Percentiles rank a stretch among this genome's conserved stretches.
These are phyloP conservation scores for Parastagonospora nodorum DNA, from an alignment of 2,329 filamentous ascomycete species.

Conservation along the genomic window DNA sequence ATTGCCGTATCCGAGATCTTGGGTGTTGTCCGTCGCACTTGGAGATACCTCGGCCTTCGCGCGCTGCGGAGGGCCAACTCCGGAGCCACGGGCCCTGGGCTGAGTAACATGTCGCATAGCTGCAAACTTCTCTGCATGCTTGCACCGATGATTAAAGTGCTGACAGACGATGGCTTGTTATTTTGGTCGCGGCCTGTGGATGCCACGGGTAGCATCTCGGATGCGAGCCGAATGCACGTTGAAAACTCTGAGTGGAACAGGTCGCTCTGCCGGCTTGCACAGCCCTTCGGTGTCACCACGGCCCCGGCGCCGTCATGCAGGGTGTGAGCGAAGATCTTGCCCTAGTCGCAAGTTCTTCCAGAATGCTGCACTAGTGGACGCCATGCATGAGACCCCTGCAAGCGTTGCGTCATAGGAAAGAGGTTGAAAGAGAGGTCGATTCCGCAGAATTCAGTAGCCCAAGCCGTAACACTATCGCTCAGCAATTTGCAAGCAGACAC, in stretches of 20 bases:
- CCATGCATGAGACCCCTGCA: conserved; percentile 23
- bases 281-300: conserved; percentile 24
- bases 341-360: conserved; percentile 11
- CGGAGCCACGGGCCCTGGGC: no score
- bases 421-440: conserved; percentile 32
- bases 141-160: conserved; percentile 12
- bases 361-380: conserved; percentile 16
- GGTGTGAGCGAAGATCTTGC: conserved; percentile 20
- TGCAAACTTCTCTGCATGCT: conserved; percentile 3
- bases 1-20: neutral
- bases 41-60: neutral
- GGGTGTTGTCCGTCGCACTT: conserved; percentile 2
- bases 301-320: conserved; percentile 18
- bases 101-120: no score
- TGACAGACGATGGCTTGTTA: conserved; percentile 22
- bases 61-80: neutral
- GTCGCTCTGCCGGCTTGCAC: conserved; percentile 15
- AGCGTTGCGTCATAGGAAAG: conserved; percentile 19
- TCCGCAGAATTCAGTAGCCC: conserved; percentile 26
- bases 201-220: conserved; percentile 21
- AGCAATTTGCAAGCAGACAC: conserved; percentile 41
- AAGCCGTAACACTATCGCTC: conserved; percentile 36
- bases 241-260: conserved; percentile 20
- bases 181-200: conserved; percentile 16
- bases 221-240: conserved; percentile 28